phyloP scores from a whole-genome alignment of 1,139 yeast genomes.

The Suhomyces bolitotheri region DNA sequence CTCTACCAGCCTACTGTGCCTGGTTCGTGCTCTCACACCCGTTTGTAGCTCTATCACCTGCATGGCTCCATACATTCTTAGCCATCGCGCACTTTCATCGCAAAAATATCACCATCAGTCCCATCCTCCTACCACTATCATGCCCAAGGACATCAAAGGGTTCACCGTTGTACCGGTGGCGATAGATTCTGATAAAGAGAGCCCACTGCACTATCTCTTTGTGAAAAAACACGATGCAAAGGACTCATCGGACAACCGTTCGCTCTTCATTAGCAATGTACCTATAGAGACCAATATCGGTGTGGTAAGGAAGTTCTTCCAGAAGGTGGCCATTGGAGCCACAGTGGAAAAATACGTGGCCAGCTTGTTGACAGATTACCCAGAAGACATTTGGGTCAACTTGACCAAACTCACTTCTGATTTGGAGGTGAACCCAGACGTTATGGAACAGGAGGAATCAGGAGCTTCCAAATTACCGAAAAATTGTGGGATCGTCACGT shows the following conservation, averaged over 20 bases:
- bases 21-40: no score
- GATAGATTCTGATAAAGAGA: conserved; percentile 26
- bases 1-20: no score
- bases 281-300: conserved; percentile 62
- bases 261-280: conserved; percentile 73
- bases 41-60: no score
- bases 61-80: no score
- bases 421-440: conserved; percentile 40
- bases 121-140: conserved; percentile 1
- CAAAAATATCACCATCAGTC: neutral
- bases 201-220: conserved; percentile 50
- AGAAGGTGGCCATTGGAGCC: conserved; percentile 59
- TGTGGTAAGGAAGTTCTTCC: conserved; percentile 58
- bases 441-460: conserved; percentile 14
- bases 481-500: conserved; percentile 70
- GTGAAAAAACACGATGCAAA: conserved; percentile 64
- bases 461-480: conserved; percentile 56
- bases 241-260: conserved; percentile 32
- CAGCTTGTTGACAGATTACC: conserved; percentile 40
- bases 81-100: conserved; percentile 3
- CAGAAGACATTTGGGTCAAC: conserved; percentile 58
- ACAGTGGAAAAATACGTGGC: conserved; percentile 52
- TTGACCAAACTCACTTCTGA: conserved; percentile 62
- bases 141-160: conserved; percentile 49
- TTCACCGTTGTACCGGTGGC: conserved; percentile 51